Conservation (phyloP, 768 basidiomycete genomes). For the Boletus barrowsii region DNA sequence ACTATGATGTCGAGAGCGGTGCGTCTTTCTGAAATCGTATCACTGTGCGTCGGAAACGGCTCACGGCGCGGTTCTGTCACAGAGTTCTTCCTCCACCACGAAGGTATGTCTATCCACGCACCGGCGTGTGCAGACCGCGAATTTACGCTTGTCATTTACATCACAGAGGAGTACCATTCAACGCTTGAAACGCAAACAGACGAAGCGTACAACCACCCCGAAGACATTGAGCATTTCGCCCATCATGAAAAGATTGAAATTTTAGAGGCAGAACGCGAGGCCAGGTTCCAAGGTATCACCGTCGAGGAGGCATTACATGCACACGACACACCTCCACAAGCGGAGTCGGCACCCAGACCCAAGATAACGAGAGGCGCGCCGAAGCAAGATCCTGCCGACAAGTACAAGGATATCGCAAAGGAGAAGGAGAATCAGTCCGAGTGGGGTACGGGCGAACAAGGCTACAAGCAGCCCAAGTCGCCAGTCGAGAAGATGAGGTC, state of each 20-base stretch:
- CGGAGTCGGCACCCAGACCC: slow-evolving; percentile 36
- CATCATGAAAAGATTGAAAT: slow-evolving; percentile 85
- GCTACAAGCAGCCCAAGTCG: slow-evolving; percentile 71
- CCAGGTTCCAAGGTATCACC: slow-evolving; percentile 76
- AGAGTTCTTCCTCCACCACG: slow-evolving; percentile 97
- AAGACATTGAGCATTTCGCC: slow-evolving; percentile 89
- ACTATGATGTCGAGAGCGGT: slow-evolving; percentile 91
- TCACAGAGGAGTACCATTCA: slow-evolving; percentile 81
- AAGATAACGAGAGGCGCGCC: slow-evolving; percentile 56
- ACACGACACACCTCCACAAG: slow-evolving; percentile 36
- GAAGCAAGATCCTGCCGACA: slow-evolving; percentile 64
- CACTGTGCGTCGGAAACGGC: not conserved
- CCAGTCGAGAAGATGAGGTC: slow-evolving; percentile 74
- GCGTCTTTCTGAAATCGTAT: slow-evolving; percentile 24
- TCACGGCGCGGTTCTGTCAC: not conserved
- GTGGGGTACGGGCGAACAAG: slow-evolving; percentile 70
- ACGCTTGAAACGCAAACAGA: slow-evolving; percentile 98
- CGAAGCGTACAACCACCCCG: slow-evolving; percentile 89
- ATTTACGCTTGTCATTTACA: not conserved
- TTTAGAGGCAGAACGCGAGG: slow-evolving; percentile 80
- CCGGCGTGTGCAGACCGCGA: not conserved
- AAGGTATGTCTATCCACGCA: slow-evolving; percentile 54
- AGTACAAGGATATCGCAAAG: slow-evolving; percentile 54
- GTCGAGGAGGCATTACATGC: slow-evolving; percentile 64
- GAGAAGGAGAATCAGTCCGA: slow-evolving; percentile 55